Evolutionary conservation across 225 moss, liverwort and hornwort species (phyloP).

Genomic region (Polytrichum commune): DNA sequence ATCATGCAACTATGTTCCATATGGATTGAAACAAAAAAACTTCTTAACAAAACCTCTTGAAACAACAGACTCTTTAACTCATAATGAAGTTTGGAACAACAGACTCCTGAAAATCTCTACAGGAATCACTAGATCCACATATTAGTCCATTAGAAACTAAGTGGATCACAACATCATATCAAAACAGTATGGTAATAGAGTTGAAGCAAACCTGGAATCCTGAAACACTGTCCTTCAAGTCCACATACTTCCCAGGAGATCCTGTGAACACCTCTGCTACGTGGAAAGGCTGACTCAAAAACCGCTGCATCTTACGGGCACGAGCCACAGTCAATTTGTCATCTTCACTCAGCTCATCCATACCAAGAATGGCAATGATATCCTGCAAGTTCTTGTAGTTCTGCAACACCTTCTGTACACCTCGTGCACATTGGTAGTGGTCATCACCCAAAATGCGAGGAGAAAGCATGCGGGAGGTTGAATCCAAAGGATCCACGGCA

Average conservation of each 20-base stretch:
- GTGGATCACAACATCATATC: neutral
- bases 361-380: constrained; percentile 81
- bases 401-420: constrained; percentile 83
- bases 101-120: neutral
- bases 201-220: constrained; percentile 61
- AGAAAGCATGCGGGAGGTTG: constrained; percentile 80
- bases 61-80: too few relatives aligned
- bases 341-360: constrained; percentile 88
- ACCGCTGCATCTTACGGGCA: constrained; percentile 76
- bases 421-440: constrained; percentile 73
- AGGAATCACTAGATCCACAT: neutral
- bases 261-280: constrained; percentile 91
- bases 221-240: constrained; percentile 70
- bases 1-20: too few relatives aligned
- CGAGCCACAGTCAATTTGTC: constrained; percentile 82
- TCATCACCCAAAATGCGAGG: constrained; percentile 73
- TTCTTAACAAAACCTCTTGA: too few relatives aligned
- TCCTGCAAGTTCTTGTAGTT: constrained; percentile 91
- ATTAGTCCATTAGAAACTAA: neutral
- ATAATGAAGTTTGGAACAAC: too few relatives aligned
- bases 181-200: neutral
- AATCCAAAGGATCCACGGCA: constrained; percentile 82
- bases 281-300: constrained; percentile 87
- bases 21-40: too few relatives aligned
- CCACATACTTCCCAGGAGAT: constrained; percentile 80